Evolutionary conservation across 1,284 basidiomycete species (phyloP).

Genomic region (Leccinum fallax): DNA sequence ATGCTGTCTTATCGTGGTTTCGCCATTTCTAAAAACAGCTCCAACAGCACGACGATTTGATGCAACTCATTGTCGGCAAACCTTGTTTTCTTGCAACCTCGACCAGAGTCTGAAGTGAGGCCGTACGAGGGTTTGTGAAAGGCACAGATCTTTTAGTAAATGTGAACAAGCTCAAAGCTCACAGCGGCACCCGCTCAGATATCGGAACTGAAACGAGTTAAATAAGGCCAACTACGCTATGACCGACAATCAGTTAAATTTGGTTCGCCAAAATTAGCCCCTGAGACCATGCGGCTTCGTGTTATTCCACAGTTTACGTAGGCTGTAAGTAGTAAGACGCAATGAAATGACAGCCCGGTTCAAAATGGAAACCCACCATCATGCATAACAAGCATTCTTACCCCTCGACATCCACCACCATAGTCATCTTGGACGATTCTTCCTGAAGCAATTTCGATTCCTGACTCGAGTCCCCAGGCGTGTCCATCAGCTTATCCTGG

Average conservation of each 20-base stretch:
- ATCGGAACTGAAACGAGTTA: not conserved
- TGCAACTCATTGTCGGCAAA: not conserved
- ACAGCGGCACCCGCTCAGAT: not conserved
- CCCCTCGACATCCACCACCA: slow-evolving; percentile 4
- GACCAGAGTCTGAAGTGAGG: not conserved
- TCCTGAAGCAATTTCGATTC: slow-evolving; percentile 3
- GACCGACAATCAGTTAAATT: not conserved
- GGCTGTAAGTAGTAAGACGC: not conserved
- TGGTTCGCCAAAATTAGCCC: not conserved
- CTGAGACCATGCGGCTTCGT: not conserved
- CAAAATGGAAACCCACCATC: not conserved
- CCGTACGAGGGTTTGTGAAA: not conserved
- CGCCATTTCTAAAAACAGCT: not conserved
- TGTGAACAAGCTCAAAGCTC: not conserved
- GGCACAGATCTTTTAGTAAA: not conserved
- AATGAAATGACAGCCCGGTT: slow-evolving; percentile 2
- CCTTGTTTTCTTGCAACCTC: not conserved
- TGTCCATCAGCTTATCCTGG: slow-evolving; percentile 6
- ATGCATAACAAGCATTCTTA: not conserved
- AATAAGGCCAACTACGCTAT: not conserved
- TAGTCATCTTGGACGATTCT: not conserved
- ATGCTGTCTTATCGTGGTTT: slow-evolving; percentile 1
- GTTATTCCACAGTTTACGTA: slow-evolving; percentile 6
- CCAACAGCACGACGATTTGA: not conserved
- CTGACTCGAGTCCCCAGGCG: slow-evolving; percentile 5